Conservation (phyloP, 129 eudicot species). For the Chrysanthemum makinoi region DNA sequence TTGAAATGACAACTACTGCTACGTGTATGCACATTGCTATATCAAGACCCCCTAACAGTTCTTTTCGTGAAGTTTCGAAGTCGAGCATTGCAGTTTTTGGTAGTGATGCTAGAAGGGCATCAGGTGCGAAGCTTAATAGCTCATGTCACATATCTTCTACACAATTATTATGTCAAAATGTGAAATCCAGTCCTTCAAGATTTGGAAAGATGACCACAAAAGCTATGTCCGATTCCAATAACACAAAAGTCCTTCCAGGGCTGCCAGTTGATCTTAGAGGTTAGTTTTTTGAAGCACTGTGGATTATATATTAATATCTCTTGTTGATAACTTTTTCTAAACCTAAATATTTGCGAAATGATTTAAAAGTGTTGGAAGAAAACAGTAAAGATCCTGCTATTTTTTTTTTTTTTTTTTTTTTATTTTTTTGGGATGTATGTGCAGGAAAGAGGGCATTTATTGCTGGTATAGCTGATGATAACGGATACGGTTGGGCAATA, state of each 20-base stretch:
- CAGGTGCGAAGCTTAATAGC: neutral
- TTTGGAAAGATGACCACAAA: neutral
- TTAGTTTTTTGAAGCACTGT: neutral
- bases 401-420: no score
- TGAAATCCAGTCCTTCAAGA: neutral
- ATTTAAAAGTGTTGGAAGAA: neutral
- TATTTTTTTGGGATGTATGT: neutral
- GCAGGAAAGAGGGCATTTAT: constrained; percentile 88
- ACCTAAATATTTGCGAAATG: neutral
- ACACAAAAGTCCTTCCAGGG: neutral
- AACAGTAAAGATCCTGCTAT: neutral
- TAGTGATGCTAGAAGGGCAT: neutral
- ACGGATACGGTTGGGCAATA: constrained; percentile 95
- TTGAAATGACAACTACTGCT: neutral
- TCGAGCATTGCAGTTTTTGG: neutral
- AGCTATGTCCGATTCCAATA: constrained; percentile 2
- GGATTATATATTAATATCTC: neutral
- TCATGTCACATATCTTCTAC: neutral
- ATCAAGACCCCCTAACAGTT: neutral
- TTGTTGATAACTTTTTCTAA: neutral
- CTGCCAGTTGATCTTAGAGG: constrained; percentile 9
- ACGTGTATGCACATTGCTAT: neutral
- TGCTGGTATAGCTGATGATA: constrained; percentile 95
- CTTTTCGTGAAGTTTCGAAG: neutral
- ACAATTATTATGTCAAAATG: neutral